Conservation (phyloP, 1,284 basidiomycete species). For the Heterobasidion annosum region DNA sequence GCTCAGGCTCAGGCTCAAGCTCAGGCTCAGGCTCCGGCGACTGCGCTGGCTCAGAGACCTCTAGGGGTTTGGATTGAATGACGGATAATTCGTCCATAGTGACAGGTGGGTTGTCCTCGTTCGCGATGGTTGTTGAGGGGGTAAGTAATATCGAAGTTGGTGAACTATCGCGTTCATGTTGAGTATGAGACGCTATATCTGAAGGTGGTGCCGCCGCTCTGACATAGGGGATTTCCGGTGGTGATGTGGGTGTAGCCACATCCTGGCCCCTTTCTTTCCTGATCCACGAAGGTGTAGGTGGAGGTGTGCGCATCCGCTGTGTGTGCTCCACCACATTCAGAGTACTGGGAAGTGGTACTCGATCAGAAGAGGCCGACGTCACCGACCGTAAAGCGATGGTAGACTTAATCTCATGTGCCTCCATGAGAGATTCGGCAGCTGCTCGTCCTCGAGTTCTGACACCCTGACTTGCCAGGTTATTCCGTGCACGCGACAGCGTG, state of each 20-base stretch:
- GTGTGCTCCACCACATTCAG: not conserved
- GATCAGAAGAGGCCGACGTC: not conserved
- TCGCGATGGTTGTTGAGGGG: no score
- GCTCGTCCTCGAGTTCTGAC: not conserved
- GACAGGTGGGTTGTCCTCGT: no score
- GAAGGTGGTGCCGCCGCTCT: not conserved
- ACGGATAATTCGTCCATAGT: no score
- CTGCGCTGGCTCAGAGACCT: no score
- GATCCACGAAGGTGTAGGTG: not conserved
- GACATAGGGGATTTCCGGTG: not conserved
- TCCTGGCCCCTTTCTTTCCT: not conserved
- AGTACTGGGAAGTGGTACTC: not conserved
- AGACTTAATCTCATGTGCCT: not conserved
- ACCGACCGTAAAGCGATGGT: not conserved
- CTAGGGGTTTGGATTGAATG: no score
- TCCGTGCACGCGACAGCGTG: not conserved
- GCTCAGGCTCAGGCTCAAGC: not conserved
- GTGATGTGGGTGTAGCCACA: not conserved
- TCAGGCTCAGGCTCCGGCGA: no score
- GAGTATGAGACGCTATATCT: not conserved
- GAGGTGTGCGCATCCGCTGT: not conserved
- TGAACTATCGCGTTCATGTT: no score
- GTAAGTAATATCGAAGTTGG: no score
- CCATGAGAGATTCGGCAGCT: not conserved
- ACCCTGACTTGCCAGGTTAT: not conserved